phyloP scores from a whole-genome alignment of 805 yeast genomes.

The Wickerhamomyces mucosus region DNA sequence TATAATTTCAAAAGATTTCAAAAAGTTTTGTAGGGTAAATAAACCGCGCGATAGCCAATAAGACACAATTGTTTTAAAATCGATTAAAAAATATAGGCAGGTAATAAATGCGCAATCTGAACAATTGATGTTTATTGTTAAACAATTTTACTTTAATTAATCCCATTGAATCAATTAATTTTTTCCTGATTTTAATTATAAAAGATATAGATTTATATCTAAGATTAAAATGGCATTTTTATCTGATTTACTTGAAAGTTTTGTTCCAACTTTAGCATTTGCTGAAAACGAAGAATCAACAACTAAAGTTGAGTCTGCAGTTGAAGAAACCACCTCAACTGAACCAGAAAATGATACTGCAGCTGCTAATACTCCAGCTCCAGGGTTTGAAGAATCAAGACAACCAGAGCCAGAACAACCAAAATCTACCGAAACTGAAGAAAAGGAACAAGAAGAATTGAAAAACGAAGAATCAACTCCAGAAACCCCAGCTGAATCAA shows the following conservation, averaged over 20 bases:
- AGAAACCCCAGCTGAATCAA: slow-evolving; percentile 10
- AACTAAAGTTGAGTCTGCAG: slow-evolving; percentile 3
- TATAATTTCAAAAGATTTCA: too few species aligned
- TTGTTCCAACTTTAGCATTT: slow-evolving; percentile 69
- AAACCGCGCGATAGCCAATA: too few species aligned
- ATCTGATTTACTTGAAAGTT: slow-evolving; percentile 49
- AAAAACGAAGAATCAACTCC: too few species aligned
- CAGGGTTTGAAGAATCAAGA: slow-evolving; percentile 3
- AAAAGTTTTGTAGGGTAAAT: too few species aligned
- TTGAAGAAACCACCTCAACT: background rate
- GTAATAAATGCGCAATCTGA: too few species aligned
- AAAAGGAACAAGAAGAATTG: slow-evolving; percentile 7
- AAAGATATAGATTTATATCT: background rate
- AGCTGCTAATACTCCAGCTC: slow-evolving; percentile 1
- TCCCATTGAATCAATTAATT: too few species aligned
- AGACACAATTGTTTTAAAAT: slow-evolving; percentile 1
- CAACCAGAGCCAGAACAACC: slow-evolving; percentile 12
- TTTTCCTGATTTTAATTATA: background rate
- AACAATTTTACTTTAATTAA: too few species aligned
- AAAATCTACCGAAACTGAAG: slow-evolving; percentile 8
- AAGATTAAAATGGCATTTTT: slow-evolving; percentile 9
- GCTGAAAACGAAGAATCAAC: slow-evolving; percentile 41
- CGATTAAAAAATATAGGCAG: background rate
- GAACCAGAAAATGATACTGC: slow-evolving; percentile 3
- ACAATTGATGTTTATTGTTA: too few species aligned